Base-by-base conservation (phyloP, 164 flowering plant genomes). In the Malania oleifera region DNA sequence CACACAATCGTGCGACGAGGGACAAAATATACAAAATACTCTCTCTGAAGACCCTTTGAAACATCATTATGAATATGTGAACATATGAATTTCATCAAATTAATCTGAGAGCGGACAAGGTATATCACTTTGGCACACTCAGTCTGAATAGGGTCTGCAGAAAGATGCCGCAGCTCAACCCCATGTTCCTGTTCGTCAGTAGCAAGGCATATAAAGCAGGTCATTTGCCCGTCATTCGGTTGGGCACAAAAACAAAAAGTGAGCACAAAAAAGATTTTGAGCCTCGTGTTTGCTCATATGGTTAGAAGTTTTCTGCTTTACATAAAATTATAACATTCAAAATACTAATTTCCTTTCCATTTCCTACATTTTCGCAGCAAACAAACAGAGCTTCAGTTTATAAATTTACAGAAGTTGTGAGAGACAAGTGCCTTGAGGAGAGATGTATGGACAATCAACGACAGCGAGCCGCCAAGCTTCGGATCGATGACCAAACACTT, bases 1-100 rank as follows among this genome's bases (percentile, higher is more conserved):
- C 97, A 93, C 15, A 66, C 90, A 69, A 93, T 88, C 17, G 87
- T 51, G 11, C 96, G 85, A n/a, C 96, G 92, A 47, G 99, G 97
- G 45, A 88, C 96, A 71, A 90, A 89, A 70, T 82, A 93, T 44
- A 93, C 69, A 70, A 58, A 80, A 57, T 86, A 86, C 65, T 93
- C 97, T 53, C 85, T 81, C 56, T 86, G 89, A 56, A 84, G 66
- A 46, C 95, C 97, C 60, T 90, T 82, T 9, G 92, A 82, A 4
- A 70, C 41, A 65, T 90, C 96, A 43, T 74, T 69, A 10, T 81
- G 86, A 56, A 93, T 74, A 58, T 88, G 77, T 1, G 76, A 73
- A 54, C 80, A 74, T 47, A 90, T 83, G 57, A 73, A 70, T 61
- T 74, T 90, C 85, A 82, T 80, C 68, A 86, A 73, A 54, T 65